These are phyloP conservation scores for Globisporangium paddicum DNA, from an alignment of 352 stramenopile species.

Conservation along the genomic window DNA sequence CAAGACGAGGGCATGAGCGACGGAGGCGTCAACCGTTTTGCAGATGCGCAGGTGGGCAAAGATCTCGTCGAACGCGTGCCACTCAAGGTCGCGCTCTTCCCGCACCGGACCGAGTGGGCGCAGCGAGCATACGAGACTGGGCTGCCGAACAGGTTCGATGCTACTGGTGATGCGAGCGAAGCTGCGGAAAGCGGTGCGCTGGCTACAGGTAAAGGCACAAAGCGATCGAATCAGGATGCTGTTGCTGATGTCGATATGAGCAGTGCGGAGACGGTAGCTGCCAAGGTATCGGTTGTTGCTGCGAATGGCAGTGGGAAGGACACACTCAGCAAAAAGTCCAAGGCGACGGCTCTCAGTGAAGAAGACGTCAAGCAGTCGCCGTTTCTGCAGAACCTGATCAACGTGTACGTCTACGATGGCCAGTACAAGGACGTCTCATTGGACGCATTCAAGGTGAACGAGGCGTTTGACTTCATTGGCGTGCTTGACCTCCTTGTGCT, in stretches of 20 bases:
- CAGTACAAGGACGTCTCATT: conserved; percentile 44
- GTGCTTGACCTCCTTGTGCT: conserved; percentile 64
- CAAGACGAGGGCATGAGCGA: background rate
- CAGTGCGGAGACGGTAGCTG: background rate
- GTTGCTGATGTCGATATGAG: conserved; percentile 18
- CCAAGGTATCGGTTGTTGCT: background rate
- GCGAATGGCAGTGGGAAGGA: conserved; percentile 11
- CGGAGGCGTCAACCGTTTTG: background rate
- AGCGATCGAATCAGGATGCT: conserved; percentile 41
- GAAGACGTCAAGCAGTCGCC: background rate
- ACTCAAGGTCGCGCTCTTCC: conserved; percentile 56
- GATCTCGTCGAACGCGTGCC: conserved; percentile 59
- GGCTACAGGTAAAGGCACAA: conserved; percentile 24
- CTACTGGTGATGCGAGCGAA: background rate
- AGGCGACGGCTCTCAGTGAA: conserved; percentile 6
- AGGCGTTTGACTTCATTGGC: conserved; percentile 78
- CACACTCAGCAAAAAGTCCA: conserved; percentile 35
- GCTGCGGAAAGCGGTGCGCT: no score
- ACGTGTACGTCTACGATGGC: conserved; percentile 68
- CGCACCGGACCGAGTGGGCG: conserved; percentile 54
- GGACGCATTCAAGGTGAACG: conserved; percentile 76
- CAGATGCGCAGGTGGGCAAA: conserved; percentile 13
- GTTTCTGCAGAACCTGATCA: conserved; percentile 32
- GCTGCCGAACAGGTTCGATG: background rate
- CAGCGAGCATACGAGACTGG: conserved; percentile 22